Evolutionary conservation across 768 basidiomycete species (phyloP), one percentile per base, ranked within the genome.

Genomic region (Trametopsis cervina): DNA sequence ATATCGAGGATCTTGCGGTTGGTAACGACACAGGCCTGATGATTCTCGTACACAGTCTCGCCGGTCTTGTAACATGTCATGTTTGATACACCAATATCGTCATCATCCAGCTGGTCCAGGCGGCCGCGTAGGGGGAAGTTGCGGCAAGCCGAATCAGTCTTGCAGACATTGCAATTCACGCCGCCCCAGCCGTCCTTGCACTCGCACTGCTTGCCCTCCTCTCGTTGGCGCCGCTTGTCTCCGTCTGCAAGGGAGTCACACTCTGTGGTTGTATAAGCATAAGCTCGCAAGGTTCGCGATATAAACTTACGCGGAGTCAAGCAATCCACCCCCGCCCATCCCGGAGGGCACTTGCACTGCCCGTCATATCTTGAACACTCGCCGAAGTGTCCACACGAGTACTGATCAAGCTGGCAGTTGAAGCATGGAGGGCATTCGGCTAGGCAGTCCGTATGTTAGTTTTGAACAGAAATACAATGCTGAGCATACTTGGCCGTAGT

Each of bases 261-360:
- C 60, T 96, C 93, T 96, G 50, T 7, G 22, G 33, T 25, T 20
- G 13, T 44, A 24, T 60, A 35, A 53, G 53, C 4, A 15, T 33
- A 35, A 12, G 29, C 35, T 17, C 29, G 7, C 36, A 43, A 40
- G 1, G 23, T 15, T n/a, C 24, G 45, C 7, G 13, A 36, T 21
- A 10, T 20, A 17, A 4, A 77, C 89, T 41, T 66, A 96, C 94
- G 85, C 18, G 96, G 95, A 6, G 79, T 78, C 44, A 96, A 67
- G 68, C 96, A 99, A 60, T 98, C 95, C 29, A 93, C 85, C 1
- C 96, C 96, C 40, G 92, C 90, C 82, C 94, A 99, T n/a, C 96
- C 96, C 36, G 90, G 78, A 1, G 93, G 92, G 60, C 96, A 99
- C 60, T 91, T 84, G 68, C 96, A 99, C 58, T 96, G 92, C 1